A percentile compares a stretch with the other conserved stretches of the same genome.
phyloP scores from a whole-genome alignment of 129 eudicot species.

The Saussurea involucrata region DNA sequence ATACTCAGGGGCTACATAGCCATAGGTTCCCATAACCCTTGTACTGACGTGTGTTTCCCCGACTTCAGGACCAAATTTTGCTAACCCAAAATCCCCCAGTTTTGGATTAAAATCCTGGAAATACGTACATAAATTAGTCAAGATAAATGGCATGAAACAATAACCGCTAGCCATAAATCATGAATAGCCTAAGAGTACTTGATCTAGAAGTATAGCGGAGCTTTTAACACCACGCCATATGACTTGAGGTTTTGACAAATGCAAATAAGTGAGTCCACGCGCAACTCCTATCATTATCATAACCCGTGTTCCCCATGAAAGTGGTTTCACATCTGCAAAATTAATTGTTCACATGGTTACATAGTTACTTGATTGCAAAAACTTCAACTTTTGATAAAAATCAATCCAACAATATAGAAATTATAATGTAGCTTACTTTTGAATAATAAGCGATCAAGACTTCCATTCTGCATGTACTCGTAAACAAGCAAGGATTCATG shows the following conservation, averaged over 20 bases:
- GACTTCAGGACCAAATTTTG: not conserved
- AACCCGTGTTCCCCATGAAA: not conserved
- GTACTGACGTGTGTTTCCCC: not conserved
- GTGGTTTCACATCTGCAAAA: not conserved
- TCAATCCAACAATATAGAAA: not conserved
- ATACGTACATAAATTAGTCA: not conserved
- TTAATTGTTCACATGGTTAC: not conserved
- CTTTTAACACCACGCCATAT: not conserved
- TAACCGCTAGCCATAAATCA: not conserved
- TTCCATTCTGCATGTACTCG: slow-evolving; percentile 23
- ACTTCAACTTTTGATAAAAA: not conserved
- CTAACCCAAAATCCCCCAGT: not conserved
- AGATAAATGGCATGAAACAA: not conserved
- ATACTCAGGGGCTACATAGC: not conserved
- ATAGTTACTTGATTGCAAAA: too few relatives aligned
- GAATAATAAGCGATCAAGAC: slow-evolving; percentile 10
- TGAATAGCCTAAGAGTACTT: not conserved
- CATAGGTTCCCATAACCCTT: not conserved
- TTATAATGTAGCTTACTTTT: not conserved
- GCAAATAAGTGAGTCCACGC: not conserved
- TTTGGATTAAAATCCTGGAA: not conserved
- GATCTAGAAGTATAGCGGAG: slow-evolving; percentile 15
- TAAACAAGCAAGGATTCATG: slow-evolving; percentile 14
- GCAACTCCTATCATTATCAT: not conserved
- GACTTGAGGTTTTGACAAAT: not conserved